Percentiles rank a stretch among this genome's conserved stretches.
Evolutionary conservation across 768 basidiomycete species (phyloP).

Genomic region (Leccinum arenicola): DNA sequence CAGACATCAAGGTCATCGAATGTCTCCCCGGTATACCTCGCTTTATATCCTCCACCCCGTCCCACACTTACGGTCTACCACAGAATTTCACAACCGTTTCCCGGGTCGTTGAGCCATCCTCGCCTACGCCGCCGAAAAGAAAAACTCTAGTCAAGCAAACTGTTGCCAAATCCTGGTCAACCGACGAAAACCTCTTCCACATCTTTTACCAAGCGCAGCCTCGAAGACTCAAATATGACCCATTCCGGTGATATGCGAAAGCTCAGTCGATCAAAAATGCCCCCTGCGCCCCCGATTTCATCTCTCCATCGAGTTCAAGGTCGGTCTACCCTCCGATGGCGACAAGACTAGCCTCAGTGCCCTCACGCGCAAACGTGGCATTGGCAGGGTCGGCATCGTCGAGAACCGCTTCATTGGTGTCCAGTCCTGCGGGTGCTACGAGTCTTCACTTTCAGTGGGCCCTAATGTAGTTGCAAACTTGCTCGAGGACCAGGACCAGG

Average conservation of each 20-base stretch:
- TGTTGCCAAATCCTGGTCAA: constrained; percentile 97
- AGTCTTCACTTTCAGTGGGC: constrained; percentile 54
- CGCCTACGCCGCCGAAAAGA: constrained; percentile 79
- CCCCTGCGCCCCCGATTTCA: constrained; percentile 74
- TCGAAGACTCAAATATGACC: constrained; percentile 93
- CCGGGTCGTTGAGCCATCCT: constrained; percentile 93
- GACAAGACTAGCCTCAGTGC: constrained; percentile 72
- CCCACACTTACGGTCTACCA: neutral
- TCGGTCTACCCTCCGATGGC: constrained; percentile 62
- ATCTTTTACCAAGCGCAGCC: constrained; percentile 99
- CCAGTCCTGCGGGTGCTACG: constrained; percentile 99
- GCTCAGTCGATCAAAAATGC: constrained; percentile 80
- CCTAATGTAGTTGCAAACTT: constrained; percentile 78
- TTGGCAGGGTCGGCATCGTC: constrained; percentile 97
- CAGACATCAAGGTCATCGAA: too few relatives aligned
- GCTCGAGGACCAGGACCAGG: constrained; percentile 83
- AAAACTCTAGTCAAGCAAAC: constrained; percentile 93
- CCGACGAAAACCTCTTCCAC: constrained; percentile 99
- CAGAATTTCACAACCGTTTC: constrained; percentile 97
- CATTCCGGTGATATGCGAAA: constrained; percentile 99
- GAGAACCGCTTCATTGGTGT: constrained; percentile 99
- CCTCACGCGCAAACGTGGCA: constrained; percentile 90
- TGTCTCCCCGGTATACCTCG: too few relatives aligned
- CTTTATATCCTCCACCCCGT: too few relatives aligned
- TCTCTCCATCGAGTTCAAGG: constrained; percentile 79